A percentile compares a stretch with the other conserved stretches of the same genome.
Conservation (phyloP, 1,284 basidiomycete species). For the Athelia psychrophila region DNA sequence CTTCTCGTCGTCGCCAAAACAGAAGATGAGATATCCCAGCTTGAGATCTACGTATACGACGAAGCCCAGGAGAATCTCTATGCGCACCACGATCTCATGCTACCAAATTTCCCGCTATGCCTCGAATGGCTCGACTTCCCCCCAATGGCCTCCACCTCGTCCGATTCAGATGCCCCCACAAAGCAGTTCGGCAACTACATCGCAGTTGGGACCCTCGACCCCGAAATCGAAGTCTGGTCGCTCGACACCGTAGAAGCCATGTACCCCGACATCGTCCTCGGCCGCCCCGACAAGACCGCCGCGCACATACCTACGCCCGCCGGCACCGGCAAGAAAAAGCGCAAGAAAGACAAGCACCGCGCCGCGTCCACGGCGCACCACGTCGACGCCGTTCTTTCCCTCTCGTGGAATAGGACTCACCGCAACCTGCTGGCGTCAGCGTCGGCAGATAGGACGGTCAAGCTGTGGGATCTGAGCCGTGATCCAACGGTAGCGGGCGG, state of each 20-base stretch:
- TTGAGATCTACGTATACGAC: slow-evolving; percentile 95
- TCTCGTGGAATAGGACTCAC: slow-evolving; percentile 91
- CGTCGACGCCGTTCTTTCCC: slow-evolving; percentile 88
- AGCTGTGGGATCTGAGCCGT: slow-evolving; percentile 93
- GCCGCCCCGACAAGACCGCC: slow-evolving; percentile 83
- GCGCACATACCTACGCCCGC: slow-evolving; percentile 74
- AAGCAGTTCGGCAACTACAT: slow-evolving; percentile 85
- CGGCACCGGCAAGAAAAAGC: slow-evolving; percentile 93
- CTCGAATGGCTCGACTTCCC: slow-evolving; percentile 99
- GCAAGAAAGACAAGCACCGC: slow-evolving; percentile 82
- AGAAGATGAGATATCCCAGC: slow-evolving; percentile 94
- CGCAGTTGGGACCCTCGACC: slow-evolving; percentile 96
- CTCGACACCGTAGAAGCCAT: slow-evolving; percentile 92
- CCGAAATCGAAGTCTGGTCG: slow-evolving; percentile 99
- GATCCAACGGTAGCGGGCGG: slow-evolving; percentile 52
- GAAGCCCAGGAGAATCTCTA: slow-evolving; percentile 92
- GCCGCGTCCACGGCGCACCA: slow-evolving; percentile 72
- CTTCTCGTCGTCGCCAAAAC: slow-evolving; percentile 93
- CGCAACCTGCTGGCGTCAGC: slow-evolving; percentile 91
- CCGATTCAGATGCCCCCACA: slow-evolving; percentile 30
- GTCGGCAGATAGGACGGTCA: slow-evolving; percentile 93
- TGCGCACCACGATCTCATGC: slow-evolving; percentile 97
- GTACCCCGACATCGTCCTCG: slow-evolving; percentile 92
- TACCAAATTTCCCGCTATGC: slow-evolving; percentile 96
- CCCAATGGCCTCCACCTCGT: slow-evolving; percentile 50